phyloP scores from a whole-genome alignment of 2,329 filamentous ascomycete genomes.

The Hymenotorrendiella dingleyae region DNA sequence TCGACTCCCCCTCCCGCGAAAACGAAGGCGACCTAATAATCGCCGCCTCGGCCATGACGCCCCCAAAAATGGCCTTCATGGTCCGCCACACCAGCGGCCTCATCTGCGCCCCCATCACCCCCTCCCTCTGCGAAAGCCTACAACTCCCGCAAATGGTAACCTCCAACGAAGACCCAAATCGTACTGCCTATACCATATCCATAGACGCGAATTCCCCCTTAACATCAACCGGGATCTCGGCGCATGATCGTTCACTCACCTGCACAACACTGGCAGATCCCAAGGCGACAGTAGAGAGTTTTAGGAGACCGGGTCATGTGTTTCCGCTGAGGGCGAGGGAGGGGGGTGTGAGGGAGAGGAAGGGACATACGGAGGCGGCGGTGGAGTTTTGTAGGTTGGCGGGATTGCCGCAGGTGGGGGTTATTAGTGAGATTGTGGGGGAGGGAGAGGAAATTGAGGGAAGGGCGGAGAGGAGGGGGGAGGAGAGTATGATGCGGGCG shows the following conservation, averaged over 20 bases:
- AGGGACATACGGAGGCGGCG: slow-evolving; percentile 89
- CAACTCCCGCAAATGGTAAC: slow-evolving; percentile 85
- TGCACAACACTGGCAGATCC: slow-evolving; percentile 72
- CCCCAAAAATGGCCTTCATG: slow-evolving; percentile 93
- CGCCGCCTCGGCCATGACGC: slow-evolving; percentile 75
- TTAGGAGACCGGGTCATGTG: slow-evolving; percentile 84
- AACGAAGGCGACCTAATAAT: slow-evolving; percentile 99
- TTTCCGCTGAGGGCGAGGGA: slow-evolving; percentile 73
- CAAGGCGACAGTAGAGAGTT: slow-evolving; percentile 43
- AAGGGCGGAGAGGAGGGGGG: slow-evolving; percentile 54
- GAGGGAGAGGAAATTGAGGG: slow-evolving; percentile 71
- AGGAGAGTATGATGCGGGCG: slow-evolving; percentile 84
- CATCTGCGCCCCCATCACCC: slow-evolving; percentile 79
- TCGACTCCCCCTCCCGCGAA: slow-evolving; percentile 87
- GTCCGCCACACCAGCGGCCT: slow-evolving; percentile 85
- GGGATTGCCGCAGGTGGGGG: slow-evolving; percentile 69
- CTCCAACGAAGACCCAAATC: slow-evolving; percentile 69
- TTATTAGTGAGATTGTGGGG: slow-evolving; percentile 88
- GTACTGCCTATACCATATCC: slow-evolving; percentile 88
- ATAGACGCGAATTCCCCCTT: slow-evolving; percentile 70
- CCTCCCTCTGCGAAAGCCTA: slow-evolving; percentile 62
- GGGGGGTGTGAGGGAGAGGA: slow-evolving; percentile 74
- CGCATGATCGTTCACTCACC: slow-evolving; percentile 77
- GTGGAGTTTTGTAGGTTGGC: slow-evolving; percentile 84
- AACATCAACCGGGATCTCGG: slow-evolving; percentile 84